Base-by-base conservation (phyloP, 768 basidiomycete species). In the Suillus occidentalis region DNA sequence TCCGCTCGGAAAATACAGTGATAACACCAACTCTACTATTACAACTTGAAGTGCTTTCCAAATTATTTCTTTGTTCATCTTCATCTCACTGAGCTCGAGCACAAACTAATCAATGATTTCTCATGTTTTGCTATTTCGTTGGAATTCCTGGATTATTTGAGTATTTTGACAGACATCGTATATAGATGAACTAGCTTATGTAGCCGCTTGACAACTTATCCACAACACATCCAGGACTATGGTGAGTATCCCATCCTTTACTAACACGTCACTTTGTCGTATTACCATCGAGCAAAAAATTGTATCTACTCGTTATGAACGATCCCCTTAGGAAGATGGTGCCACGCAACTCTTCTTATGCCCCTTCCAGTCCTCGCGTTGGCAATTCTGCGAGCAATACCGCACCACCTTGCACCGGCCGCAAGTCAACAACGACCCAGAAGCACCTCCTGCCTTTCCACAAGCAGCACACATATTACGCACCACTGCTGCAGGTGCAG, bases 381-480 rank as follows among this genome's bases (percentile, higher is more conserved):
- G 84, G 62, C 84, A 85, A 5, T 69, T 76, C 61, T 65, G 67
- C 13, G 81, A 81, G 64, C 83, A 85, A 63, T 86, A 85, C 40
- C 68, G 74, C 40, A 66, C 72, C 14, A 61, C 70, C 71, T 79
- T 80, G 65, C 84, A 86, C 57, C 70, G 72, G 12, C 71, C 65
- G 59, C 81, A 85, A 4, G 62, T 22, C 55, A 72, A 69, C 16
- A 83, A 69, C 14, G 65, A 63, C 40, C 6, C 10, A 84, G 77
- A 20, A 83, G 6, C 53, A 36, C 20, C 50, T 4, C 42, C 70
- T 62, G 64, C 65, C 57, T 71, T 71, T 47, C 69, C 64, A 4
- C 75, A 76, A 4, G 69, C 61, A n/a, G 16, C 61, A 18, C 75
- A 76, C 14, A 42, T 25, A 40, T 36, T 8, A 28, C 8, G 34